A percentile compares a stretch with the other conserved stretches of the same genome.
Evolutionary conservation across 352 stramenopile genomes (phyloP).

Genomic region (Pseudoperonospora humuli): DNA sequence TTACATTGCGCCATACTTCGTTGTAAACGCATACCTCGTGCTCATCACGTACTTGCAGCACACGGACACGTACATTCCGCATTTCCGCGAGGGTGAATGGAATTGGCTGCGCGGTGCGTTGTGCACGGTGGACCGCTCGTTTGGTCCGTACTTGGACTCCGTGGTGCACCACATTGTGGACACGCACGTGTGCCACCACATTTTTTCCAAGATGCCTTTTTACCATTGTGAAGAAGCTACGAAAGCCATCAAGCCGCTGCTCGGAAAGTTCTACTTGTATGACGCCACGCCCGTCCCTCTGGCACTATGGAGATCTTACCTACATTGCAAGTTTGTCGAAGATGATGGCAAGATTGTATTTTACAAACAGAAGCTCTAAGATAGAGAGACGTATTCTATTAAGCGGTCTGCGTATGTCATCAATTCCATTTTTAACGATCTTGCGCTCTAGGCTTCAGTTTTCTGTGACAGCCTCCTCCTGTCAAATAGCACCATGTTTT

Average conservation of each 20-base stretch:
- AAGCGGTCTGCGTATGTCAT: too few species aligned
- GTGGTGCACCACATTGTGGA: slow-evolving; percentile 97
- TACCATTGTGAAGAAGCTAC: slow-evolving; percentile 97
- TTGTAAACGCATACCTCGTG: slow-evolving; percentile 95
- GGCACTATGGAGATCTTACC: slow-evolving; percentile 90
- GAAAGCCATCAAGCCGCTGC: slow-evolving; percentile 85
- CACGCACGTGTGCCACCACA: slow-evolving; percentile 97
- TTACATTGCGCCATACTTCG: slow-evolving; percentile 94
- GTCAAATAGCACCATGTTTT: too few species aligned
- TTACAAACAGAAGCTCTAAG: slow-evolving; percentile 71
- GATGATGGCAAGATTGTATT: slow-evolving; percentile 87
- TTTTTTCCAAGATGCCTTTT: slow-evolving; percentile 99
- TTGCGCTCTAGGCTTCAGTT: too few species aligned
- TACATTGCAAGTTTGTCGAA: slow-evolving; percentile 93
- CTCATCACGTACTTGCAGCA: slow-evolving; percentile 98
- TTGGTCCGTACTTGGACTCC: slow-evolving; percentile 92
- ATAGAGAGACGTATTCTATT: neutral
- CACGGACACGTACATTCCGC: slow-evolving; percentile 95
- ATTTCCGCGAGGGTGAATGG: slow-evolving; percentile 93
- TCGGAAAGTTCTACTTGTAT: slow-evolving; percentile 95
- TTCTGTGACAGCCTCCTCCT: too few species aligned
- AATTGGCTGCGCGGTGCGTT: slow-evolving; percentile 95
- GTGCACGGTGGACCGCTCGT: slow-evolving; percentile 96
- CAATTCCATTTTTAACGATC: too few species aligned
- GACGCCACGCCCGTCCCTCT: slow-evolving; percentile 84